Percentiles rank a stretch among this genome's conserved stretches.
These are phyloP conservation scores for Phycomyces blakesleeanus DNA, from an alignment of 192 early-diverging fungal genomes.

Conservation along the genomic window DNA sequence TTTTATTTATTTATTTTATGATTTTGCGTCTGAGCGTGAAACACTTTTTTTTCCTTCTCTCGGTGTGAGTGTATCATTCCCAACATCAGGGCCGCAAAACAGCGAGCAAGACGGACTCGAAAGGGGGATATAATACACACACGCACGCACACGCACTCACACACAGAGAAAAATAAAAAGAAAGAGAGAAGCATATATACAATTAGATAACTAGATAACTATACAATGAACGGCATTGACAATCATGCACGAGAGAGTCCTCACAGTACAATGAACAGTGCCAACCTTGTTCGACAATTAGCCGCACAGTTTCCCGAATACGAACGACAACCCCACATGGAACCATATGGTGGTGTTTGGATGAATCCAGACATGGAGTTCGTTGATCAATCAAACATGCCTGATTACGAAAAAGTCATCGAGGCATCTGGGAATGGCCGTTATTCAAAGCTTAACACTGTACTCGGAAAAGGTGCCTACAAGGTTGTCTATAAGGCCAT, in stretches of 20 bases:
- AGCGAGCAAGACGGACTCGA: no score
- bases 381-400: conserved; percentile 45
- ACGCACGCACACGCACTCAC: no score
- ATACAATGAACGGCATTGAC: neutral
- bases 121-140: no score
- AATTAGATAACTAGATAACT: conserved; percentile 19
- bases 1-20: no score
- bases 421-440: conserved; percentile 50
- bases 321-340: conserved; percentile 21
- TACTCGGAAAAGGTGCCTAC: conserved; percentile 80
- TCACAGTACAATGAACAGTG: conserved; percentile 15
- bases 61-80: no score
- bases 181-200: conserved; percentile 13
- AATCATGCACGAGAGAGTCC: conserved; percentile 10
- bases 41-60: no score
- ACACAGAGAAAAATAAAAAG: no score
- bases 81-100: no score
- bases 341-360: conserved; percentile 18
- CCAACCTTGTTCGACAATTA: conserved; percentile 21
- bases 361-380: conserved; percentile 34
- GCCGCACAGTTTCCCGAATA: conserved; percentile 34
- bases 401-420: conserved; percentile 51
- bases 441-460: conserved; percentile 52
- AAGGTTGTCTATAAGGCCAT: conserved; percentile 86
- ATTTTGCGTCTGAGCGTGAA: no score